A percentile compares a stretch with the other conserved stretches of the same genome.
These are phyloP conservation scores for Vairimorpha necatrix DNA, from an alignment of 371 early-diverging fungal genomes.

Conservation along the genomic window DNA sequence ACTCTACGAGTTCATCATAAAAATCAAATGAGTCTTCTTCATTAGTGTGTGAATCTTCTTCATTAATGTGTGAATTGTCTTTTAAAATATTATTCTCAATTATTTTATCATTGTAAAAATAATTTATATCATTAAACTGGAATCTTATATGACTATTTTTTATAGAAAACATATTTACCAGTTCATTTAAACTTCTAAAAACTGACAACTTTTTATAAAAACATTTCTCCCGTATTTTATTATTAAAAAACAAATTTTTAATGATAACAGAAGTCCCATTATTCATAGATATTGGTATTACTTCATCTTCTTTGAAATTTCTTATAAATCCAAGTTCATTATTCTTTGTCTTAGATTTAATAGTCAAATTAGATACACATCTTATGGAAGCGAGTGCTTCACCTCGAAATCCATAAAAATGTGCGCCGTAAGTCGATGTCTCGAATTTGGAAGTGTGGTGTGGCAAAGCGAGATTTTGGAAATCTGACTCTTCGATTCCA, in stretches of 20 bases:
- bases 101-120: not conserved
- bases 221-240: conserved; percentile 46
- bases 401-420: conserved; percentile 84
- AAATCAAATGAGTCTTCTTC: no score
- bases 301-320: conserved; percentile 31
- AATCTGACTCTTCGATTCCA: conserved; percentile 78
- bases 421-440: conserved; percentile 66
- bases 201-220: conserved; percentile 55
- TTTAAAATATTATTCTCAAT: not conserved
- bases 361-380: conserved; percentile 77
- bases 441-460: conserved; percentile 88
- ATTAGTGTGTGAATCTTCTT: not conserved
- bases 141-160: conserved; percentile 32
- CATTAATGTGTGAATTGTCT: not conserved
- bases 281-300: conserved; percentile 38
- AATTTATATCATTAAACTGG: not conserved
- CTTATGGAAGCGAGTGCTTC: conserved; percentile 94
- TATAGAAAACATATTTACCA: conserved; percentile 50
- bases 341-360: conserved; percentile 65
- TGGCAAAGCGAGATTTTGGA: conserved; percentile 74
- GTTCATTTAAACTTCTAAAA: conserved; percentile 38
- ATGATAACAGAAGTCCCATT: conserved; percentile 57
- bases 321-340: conserved; percentile 26
- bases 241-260: conserved; percentile 60
- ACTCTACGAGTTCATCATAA: not conserved